Evolutionary conservation across 495 filamentous ascomycete species (phyloP).

Genomic region (Patellaria atrata): DNA sequence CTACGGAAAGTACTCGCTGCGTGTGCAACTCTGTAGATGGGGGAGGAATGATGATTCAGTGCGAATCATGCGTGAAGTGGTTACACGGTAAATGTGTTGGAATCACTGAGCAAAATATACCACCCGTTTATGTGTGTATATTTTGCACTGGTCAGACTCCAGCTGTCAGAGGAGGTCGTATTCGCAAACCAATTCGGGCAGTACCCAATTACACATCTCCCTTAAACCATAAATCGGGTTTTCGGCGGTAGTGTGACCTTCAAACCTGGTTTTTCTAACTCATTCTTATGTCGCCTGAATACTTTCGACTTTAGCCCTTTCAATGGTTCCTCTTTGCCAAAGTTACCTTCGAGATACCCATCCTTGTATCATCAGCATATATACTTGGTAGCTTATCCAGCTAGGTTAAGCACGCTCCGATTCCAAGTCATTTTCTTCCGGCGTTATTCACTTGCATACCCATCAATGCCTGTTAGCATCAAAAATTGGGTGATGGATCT

Average conservation of each 20-base stretch:
- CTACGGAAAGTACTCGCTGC: constrained; percentile 50
- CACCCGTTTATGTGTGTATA: constrained; percentile 64
- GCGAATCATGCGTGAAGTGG: constrained; percentile 78
- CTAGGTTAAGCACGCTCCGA: background rate
- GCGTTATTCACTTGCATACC: too few species aligned
- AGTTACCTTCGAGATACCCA: background rate
- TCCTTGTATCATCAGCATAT: background rate
- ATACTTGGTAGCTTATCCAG: background rate
- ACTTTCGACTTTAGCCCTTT: background rate
- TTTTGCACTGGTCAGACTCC: constrained; percentile 64
- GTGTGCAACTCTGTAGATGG: constrained; percentile 53
- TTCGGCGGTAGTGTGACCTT: constrained; percentile 12
- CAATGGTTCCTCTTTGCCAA: background rate
- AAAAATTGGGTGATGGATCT: too few species aligned
- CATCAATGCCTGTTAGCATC: too few species aligned
- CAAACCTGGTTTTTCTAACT: background rate
- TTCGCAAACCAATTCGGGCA: constrained; percentile 39
- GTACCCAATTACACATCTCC: constrained; percentile 16
- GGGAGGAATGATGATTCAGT: constrained; percentile 71
- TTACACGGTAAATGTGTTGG: constrained; percentile 69
- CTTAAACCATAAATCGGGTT: constrained; percentile 16
- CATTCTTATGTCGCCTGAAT: background rate
- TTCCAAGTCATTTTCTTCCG: background rate
- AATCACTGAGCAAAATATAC: constrained; percentile 47
- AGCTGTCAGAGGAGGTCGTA: constrained; percentile 45